Percentiles rank a stretch among this genome's conserved stretches.
Evolutionary conservation across 1,284 basidiomycete genomes (phyloP).

Genomic region (Phaffia rhodozyma): DNA sequence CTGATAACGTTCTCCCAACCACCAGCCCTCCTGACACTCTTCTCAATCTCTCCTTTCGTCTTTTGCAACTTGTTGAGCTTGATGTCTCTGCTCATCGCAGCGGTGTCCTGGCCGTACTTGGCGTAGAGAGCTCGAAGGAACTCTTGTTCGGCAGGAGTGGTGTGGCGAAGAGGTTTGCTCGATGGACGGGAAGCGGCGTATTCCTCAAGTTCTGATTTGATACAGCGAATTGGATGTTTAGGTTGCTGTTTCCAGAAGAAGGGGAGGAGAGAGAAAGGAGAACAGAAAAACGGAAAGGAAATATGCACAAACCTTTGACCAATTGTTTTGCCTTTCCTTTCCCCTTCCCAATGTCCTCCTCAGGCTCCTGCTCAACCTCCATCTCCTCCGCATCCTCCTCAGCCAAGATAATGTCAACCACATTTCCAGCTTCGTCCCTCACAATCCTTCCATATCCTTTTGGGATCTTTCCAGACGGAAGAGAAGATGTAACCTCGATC

Average conservation of each 20-base stretch:
- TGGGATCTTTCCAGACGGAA: slow-evolving; percentile 36
- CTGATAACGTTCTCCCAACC: slow-evolving; percentile 14
- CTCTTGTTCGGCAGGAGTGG: slow-evolving; percentile 55
- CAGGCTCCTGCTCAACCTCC: slow-evolving; percentile 32
- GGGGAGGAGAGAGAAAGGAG: slow-evolving; percentile 19
- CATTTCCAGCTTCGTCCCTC: slow-evolving; percentile 67
- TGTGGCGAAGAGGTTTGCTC: slow-evolving; percentile 46
- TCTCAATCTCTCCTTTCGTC: slow-evolving; percentile 65
- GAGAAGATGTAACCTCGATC: slow-evolving; percentile 17
- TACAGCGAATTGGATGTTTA: not conserved
- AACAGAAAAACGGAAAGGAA: slow-evolving; percentile 34
- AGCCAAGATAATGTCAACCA: slow-evolving; percentile 61
- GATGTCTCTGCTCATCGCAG: slow-evolving; percentile 66
- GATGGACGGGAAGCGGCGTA: slow-evolving; percentile 26
- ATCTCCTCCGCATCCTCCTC: slow-evolving; percentile 41
- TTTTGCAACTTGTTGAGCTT: slow-evolving; percentile 73
- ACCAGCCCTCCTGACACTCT: slow-evolving; percentile 12
- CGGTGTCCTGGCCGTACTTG: slow-evolving; percentile 61
- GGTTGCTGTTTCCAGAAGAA: slow-evolving; percentile 5
- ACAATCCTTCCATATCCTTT: slow-evolving; percentile 73
- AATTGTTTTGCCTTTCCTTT: slow-evolving; percentile 32
- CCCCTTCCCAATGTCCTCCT: slow-evolving; percentile 22
- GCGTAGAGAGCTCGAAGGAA: slow-evolving; percentile 58
- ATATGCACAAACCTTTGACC: slow-evolving; percentile 31
- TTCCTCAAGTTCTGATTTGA: slow-evolving; percentile 40